Conservation (phyloP, 345 rosid genomes). For the Populus davidiana region DNA sequence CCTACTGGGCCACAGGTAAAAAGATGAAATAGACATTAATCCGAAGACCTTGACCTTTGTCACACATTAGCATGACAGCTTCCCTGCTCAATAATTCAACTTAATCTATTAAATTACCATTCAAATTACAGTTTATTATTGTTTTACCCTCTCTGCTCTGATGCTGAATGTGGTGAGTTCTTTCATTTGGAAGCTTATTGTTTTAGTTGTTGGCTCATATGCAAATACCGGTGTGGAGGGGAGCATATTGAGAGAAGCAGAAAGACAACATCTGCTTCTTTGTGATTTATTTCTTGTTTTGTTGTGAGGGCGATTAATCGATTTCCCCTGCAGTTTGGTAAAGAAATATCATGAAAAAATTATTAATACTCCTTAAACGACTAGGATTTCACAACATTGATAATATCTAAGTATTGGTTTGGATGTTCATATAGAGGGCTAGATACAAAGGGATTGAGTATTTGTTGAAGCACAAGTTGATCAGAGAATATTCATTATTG, state of each 20-base stretch:
- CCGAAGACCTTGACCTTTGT: slow-evolving; percentile 13
- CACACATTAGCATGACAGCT: neutral
- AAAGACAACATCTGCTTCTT: no score
- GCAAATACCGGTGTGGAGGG: no score
- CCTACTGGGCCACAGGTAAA: neutral
- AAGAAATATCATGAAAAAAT: no score
- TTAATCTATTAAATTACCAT: neutral
- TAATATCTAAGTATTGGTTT: neutral
- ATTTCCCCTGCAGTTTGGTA: no score
- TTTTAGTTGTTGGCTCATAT: no score
- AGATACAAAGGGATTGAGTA: no score
- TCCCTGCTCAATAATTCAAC: slow-evolving; percentile 6
- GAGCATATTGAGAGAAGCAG: no score
- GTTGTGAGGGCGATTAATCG: no score
- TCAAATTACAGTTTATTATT: neutral
- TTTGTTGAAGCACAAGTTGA: neutral
- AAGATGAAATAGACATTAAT: slow-evolving; percentile 11
- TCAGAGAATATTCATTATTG: neutral
- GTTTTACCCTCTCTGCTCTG: no score
- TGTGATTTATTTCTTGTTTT: no score
- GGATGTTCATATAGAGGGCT: neutral
- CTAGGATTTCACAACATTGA: neutral
- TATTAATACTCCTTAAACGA: no score
- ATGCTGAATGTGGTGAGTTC: no score
- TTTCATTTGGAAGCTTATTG: neutral